Conservation (phyloP, 177 flowering plant species). For the Vitis hybrid region DNA sequence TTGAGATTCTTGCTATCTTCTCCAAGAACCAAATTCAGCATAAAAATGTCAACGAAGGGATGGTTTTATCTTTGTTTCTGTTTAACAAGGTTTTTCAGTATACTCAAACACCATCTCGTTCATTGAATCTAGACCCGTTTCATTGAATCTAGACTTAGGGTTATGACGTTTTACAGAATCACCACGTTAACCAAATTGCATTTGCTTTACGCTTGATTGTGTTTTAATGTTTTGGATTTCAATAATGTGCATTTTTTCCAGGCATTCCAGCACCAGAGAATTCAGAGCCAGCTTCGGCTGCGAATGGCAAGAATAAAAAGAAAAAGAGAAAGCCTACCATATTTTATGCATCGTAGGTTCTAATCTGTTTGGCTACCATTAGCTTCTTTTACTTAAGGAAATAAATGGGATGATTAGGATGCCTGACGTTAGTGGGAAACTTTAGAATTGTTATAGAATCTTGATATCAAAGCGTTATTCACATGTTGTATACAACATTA, state of each 20-base stretch:
- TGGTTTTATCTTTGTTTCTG: no score
- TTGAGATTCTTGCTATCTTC: no score
- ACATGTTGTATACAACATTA: neutral
- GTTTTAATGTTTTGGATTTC: neutral
- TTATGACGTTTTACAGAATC: no score
- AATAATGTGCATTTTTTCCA: neutral
- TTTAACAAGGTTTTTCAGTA: no score
- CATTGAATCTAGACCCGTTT: no score
- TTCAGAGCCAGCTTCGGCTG: conserved; percentile 29
- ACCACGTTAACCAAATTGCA: no score
- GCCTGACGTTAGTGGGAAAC: neutral
- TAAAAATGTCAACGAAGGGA: no score
- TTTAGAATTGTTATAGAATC: neutral
- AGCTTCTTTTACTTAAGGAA: neutral
- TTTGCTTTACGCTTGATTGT: neutral
- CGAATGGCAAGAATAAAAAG: conserved; percentile 34
- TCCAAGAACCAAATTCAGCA: no score
- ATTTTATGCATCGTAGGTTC: conserved; percentile 81
- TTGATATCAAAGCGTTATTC: neutral
- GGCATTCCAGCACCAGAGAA: conserved; percentile 30
- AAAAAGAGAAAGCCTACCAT: conserved; percentile 56
- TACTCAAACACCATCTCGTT: no score
- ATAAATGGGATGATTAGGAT: neutral
- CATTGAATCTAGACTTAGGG: no score
- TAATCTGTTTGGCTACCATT: neutral